A percentile compares a stretch with the other conserved stretches of the same genome.
phyloP scores from a whole-genome alignment of 2,329 filamentous ascomycete species.

The Cladosporium sp. region DNA sequence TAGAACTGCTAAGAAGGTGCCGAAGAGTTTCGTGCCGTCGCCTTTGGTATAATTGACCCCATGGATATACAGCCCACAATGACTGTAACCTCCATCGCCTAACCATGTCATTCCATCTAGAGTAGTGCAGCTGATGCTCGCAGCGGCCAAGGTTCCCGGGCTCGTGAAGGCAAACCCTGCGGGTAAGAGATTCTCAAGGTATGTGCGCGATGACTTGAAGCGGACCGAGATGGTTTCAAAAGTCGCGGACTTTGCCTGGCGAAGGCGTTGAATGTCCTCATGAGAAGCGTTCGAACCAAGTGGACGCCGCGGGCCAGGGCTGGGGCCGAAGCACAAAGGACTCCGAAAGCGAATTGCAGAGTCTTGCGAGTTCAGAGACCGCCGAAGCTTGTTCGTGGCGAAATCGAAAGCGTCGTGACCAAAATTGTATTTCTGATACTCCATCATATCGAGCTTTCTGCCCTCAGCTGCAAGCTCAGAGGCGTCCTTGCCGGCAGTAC shows the following conservation, averaged over 20 bases:
- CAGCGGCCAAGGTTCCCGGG: constrained; percentile 36
- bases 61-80: constrained; percentile 59
- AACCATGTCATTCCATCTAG: constrained; percentile 55
- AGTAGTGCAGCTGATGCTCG: constrained; percentile 37
- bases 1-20: constrained; percentile 54
- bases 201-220: constrained; percentile 38
- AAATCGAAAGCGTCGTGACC: constrained; percentile 37
- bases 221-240: constrained; percentile 39
- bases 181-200: constrained; percentile 40
- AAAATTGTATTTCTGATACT: constrained; percentile 28
- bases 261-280: background rate
- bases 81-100: constrained; percentile 55
- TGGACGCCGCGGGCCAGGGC: constrained; percentile 25
- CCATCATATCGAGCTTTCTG: constrained; percentile 25
- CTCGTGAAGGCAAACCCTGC: constrained; percentile 33
- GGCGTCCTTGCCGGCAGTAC: constrained; percentile 44
- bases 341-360: constrained; percentile 34
- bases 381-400: constrained; percentile 47
- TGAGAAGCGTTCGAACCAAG: constrained; percentile 6
- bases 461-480: constrained; percentile 11
- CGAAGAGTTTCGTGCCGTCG: constrained; percentile 45
- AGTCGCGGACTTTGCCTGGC: constrained; percentile 20
- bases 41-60: constrained; percentile 54
- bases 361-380: constrained; percentile 47
- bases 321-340: constrained; percentile 39